Evolutionary conservation across 2,329 filamentous ascomycete species (phyloP).

Genomic region (Penicillium sp.): DNA sequence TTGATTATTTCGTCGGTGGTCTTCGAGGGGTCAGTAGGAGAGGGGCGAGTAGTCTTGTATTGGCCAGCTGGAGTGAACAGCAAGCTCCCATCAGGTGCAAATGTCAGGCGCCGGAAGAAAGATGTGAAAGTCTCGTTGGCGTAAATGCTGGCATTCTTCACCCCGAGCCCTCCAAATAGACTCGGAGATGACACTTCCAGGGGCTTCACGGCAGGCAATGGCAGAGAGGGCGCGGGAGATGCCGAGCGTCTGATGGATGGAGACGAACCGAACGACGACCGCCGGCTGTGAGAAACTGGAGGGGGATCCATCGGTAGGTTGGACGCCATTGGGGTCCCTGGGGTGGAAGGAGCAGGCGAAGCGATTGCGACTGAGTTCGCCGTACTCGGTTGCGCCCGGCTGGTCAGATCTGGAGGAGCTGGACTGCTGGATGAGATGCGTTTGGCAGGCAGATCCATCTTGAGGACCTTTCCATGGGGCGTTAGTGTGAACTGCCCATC

Average conservation of each 20-base stretch:
- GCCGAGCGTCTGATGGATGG: slow-evolving; percentile 78
- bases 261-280: slow-evolving; percentile 85
- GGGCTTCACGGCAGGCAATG: slow-evolving; percentile 91
- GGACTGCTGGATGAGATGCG: slow-evolving; percentile 90
- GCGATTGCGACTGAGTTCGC: slow-evolving; percentile 56
- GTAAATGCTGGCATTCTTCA: slow-evolving; percentile 86
- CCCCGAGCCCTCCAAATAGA: slow-evolving; percentile 59
- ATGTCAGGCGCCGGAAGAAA: slow-evolving; percentile 90
- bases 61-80: slow-evolving; percentile 93
- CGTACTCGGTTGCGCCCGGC: slow-evolving; percentile 32
- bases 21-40: slow-evolving; percentile 66
- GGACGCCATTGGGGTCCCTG: slow-evolving; percentile 86
- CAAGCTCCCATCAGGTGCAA: slow-evolving; percentile 91
- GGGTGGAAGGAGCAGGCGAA: slow-evolving; percentile 85
- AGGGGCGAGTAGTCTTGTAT: slow-evolving; percentile 75
- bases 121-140: slow-evolving; percentile 96
- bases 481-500: slow-evolving; percentile 88
- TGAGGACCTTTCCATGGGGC: slow-evolving; percentile 76
- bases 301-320: slow-evolving; percentile 95
- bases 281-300: slow-evolving; percentile 81
- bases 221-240: slow-evolving; percentile 89
- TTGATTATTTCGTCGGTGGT: slow-evolving; percentile 84
- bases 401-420: slow-evolving; percentile 72
- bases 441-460: slow-evolving; percentile 88
- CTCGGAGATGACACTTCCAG: slow-evolving; percentile 81